Evolutionary conservation across 345 rosid genomes (phyloP).

Genomic region (Barbarea vulgaris): DNA sequence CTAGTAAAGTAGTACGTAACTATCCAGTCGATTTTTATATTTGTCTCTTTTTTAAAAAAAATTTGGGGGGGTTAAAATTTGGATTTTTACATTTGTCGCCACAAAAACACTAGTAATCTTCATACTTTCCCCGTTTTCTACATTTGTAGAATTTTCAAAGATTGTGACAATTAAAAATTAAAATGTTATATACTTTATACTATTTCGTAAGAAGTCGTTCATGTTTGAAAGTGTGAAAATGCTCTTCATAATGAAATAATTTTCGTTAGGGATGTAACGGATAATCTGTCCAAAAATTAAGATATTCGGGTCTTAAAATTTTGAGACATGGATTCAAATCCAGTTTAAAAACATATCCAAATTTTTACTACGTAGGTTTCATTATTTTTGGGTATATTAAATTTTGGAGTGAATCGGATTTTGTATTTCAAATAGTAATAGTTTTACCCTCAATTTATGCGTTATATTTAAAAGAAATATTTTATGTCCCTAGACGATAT

Average conservation of each 20-base stretch:
- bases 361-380: too few relatives aligned
- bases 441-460: background rate
- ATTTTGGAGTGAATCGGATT: background rate
- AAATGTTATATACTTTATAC: background rate
- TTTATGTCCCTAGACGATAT: conserved; percentile 4
- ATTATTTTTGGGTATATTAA: too few relatives aligned
- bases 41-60: too few relatives aligned
- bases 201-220: conserved; percentile 1
- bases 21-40: background rate
- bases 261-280: background rate
- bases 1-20: background rate
- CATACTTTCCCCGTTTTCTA: background rate
- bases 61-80: too few relatives aligned
- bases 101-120: background rate
- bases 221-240: conserved; percentile 17
- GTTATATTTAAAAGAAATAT: background rate
- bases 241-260: conserved; percentile 6
- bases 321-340: too few relatives aligned
- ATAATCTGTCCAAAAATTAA: too few relatives aligned
- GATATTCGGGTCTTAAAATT: too few relatives aligned
- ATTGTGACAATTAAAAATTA: background rate
- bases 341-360: too few relatives aligned
- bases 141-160: background rate
- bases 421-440: background rate
- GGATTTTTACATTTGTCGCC: background rate